Base-by-base conservation (phyloP, 2,329 filamentous ascomycete species). In the Lomentospora prolificans region DNA sequence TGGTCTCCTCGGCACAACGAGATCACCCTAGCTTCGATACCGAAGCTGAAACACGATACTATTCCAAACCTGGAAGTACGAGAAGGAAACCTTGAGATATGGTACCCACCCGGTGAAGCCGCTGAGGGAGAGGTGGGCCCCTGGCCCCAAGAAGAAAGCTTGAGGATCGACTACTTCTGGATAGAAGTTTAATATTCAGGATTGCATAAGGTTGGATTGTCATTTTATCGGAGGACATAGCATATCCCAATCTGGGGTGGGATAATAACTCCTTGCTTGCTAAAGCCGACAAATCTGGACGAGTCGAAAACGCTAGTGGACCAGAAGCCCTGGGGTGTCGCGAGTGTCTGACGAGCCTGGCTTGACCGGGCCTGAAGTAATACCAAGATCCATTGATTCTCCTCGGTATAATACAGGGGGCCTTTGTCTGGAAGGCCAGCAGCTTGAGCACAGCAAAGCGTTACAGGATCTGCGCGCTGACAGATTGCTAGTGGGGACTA, bases 1-100 rank as follows among this genome's bases (percentile, higher is more conserved):
- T n/a, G n/a, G n/a, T 48, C 17, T 25, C 44, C 44, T 48, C 24
- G 44, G 22, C 17, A 25, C 44, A 48, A 19, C 44, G 5, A 48
- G 24, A 48, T 48, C 44, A 48, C 17, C 17, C 17, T 12, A 24
- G 41, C 22, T 19, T 57, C 57, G n/a, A 50, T 24, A 30, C 54
- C 22, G 51, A 51, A 36, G 52, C 55, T 55, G 57, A 58, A 55
- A 58, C 55, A 41, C 46, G 50, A 53, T 44, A 53, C 55, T 53
- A 58, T 60, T 12, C 58, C 57, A 33, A 25, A 50, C 55, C 12
- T 17, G 44, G 2, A 48, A 48, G 22, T 10, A 22, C 22, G 22
- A 10, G 24, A 48, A 10, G 44, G 44, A 22, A 48, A n/a, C 44
- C 44, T 48, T 22, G 44, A 3, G 10, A 19, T n/a, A 19, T 48